Conservation (phyloP, 192 early-diverging fungal genomes). For the Linderina pennispora region DNA sequence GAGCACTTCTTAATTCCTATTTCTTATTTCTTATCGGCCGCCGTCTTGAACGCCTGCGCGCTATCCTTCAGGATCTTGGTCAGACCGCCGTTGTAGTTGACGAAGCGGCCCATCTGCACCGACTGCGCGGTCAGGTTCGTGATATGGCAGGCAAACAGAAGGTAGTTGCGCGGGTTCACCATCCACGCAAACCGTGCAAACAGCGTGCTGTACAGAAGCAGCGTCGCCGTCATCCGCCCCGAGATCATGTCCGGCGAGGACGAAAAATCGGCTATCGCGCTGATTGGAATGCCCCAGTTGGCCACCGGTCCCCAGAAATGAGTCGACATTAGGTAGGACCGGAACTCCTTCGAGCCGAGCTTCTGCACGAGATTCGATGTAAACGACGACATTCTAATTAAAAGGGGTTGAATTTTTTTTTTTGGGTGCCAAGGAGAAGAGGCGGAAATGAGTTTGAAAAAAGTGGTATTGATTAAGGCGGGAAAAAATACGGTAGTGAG, state of each 20-base stretch:
- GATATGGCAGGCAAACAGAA: slow-evolving; percentile 90
- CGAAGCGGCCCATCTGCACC: slow-evolving; percentile 76
- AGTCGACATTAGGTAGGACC: slow-evolving; percentile 63
- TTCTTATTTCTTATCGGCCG: no score
- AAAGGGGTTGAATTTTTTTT: not conserved
- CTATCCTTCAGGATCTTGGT: slow-evolving; percentile 26
- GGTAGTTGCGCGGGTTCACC: slow-evolving; percentile 84
- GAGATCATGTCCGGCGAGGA: slow-evolving; percentile 89
- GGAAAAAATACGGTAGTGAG: no score
- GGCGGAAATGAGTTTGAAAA: not conserved
- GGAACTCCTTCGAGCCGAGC: slow-evolving; percentile 57
- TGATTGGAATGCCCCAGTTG: slow-evolving; percentile 94
- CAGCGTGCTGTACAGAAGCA: slow-evolving; percentile 81
- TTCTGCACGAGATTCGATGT: slow-evolving; percentile 46
- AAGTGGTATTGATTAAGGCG: not conserved
- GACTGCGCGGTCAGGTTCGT: slow-evolving; percentile 90
- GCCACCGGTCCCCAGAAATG: slow-evolving; percentile 54
- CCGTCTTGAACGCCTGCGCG: slow-evolving; percentile 8
- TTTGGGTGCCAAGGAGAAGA: not conserved
- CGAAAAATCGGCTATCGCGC: slow-evolving; percentile 87
- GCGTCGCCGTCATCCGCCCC: slow-evolving; percentile 88
- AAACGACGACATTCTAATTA: slow-evolving; percentile 40
- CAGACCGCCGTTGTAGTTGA: slow-evolving; percentile 60
- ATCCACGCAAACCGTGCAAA: slow-evolving; percentile 96
- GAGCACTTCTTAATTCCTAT: no score